A percentile compares a stretch with the other conserved stretches of the same genome.
Evolutionary conservation across 2,329 filamentous ascomycete species (phyloP).

Genomic region (Hortaea sp.): DNA sequence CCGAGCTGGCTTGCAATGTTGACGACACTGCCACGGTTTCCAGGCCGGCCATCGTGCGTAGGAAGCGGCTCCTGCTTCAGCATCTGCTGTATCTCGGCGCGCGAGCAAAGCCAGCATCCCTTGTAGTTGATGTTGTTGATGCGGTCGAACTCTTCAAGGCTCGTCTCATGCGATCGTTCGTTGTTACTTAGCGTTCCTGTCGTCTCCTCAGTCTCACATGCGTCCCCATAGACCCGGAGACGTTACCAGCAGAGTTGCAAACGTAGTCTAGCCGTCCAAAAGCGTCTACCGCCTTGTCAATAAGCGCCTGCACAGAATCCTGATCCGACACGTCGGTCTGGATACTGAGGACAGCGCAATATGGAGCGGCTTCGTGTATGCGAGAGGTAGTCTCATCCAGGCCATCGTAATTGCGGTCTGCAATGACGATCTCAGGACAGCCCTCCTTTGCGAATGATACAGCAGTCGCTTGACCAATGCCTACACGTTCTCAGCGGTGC

Average conservation of each 20-base stretch:
- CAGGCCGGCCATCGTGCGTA: conserved; percentile 35
- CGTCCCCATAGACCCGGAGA: no score
- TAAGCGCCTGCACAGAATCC: conserved; percentile 24
- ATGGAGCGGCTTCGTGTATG: conserved; percentile 13
- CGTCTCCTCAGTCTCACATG: not conserved
- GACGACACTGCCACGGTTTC: conserved; percentile 33
- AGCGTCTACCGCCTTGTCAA: conserved; percentile 23
- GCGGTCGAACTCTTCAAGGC: conserved; percentile 31
- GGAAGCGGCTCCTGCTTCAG: conserved; percentile 32
- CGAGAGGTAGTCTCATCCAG: conserved; percentile 26
- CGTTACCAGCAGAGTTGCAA: conserved; percentile 32
- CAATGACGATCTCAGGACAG: conserved; percentile 33
- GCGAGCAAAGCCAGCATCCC: conserved; percentile 36
- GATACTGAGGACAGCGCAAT: conserved; percentile 18
- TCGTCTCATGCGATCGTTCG: conserved; percentile 28
- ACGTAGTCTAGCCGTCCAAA: conserved; percentile 39
- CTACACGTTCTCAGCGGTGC: conserved; percentile 15
- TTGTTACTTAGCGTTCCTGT: conserved; percentile 31
- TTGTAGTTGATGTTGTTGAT: conserved; percentile 36
- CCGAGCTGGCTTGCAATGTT: conserved; percentile 38
- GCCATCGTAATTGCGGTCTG: conserved; percentile 28
- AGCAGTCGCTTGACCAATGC: conserved; percentile 35
- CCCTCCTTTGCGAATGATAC: conserved; percentile 37
- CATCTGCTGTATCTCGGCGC: conserved; percentile 36
- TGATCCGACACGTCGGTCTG: conserved; percentile 29